Evolutionary conservation across 208 protist species (phyloP), one percentile per base, ranked within the genome.

Genomic region (Leishmania braziliensis): DNA sequence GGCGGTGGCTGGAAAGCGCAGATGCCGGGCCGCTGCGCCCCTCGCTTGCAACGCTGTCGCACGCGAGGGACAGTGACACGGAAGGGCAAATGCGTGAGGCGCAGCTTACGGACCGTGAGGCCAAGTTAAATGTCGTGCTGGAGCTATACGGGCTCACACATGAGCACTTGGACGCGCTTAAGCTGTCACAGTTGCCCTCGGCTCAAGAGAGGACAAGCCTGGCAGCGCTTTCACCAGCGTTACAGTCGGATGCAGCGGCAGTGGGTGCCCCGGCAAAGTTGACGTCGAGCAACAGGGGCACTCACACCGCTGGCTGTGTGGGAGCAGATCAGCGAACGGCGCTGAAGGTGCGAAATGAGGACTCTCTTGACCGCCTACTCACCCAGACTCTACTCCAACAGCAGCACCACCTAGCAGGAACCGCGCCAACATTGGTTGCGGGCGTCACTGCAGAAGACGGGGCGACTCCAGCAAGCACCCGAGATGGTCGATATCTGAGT

Each of bases 71-170:
- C 33, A 20, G 53, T 9, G 69, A 79, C 8, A 23, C 56, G 18
- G 70, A 75, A 66, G 26, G 85, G 26, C 53, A 54, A 18, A n/a
- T 16, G 5, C 72, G 81, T 1, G 88, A 92, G 73, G 26, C 65
- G 48, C 72, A 79, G 62, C 79, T 97, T 66, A 39, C 62, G 2
- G 88, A 89, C 78, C 86, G 92, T 48, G 95, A 97, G 83, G 84
- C 85, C 51, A 96, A 97, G 69, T 78, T 97, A 23, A 84, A 90
- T 58, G 76, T 88, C 0, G 83, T 97, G 29, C 79, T 97, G 69
- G 65, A 84, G 29, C 83, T 97, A n/a, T 97, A 97, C 74, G 95
- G 95, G 65, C 84, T 97, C 43, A 96, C 92, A 16, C 80, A 92
- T n/a, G 87, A 90, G 69, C 85, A 90, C 74, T 81, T 97, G 18